Evolutionary conservation across 2,329 filamentous ascomycete genomes (phyloP), one percentile per base, ranked within the genome.

Genomic region (Cephalotrichum gorgonifer): DNA sequence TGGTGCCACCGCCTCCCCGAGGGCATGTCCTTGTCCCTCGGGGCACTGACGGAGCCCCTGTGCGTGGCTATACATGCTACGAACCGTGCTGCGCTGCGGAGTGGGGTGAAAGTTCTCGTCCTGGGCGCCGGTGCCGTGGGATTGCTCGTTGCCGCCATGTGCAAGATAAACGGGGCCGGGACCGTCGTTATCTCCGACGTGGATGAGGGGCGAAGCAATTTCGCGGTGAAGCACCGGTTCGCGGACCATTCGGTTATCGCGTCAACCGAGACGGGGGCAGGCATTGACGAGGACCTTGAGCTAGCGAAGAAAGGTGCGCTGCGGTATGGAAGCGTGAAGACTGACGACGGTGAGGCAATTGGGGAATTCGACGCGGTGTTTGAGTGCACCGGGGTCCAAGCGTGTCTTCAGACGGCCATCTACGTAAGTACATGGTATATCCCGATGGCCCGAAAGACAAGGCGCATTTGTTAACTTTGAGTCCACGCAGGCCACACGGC

Each of bases 351-450:
- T 8, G 60, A 68, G 54, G 70, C 75, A 12, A 72, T 86, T 52
- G 78, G 70, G 0, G 81, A 87, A 58, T 75, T 86, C 0, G 75
- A 79, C 46, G 77, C 78, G 2, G 83, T 85, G 2, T 88, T 85
- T 58, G 86, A 90, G 66, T 89, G 85, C 60, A 90, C 86, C 0
- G 86, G 86, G 8, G 85, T 88, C 22, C 85, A 87, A 60, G 78
- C 79, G 0, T 90, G 85, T 57, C 72, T 88, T 56, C 86, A 90
- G 62, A 79, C 80, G 6, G 76, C 82, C 4, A 88, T 90, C 49
- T 90, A 86, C 57, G 75, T 76, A 54, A 62, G 70, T 64, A 39
- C n/a, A n/a, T 22, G 6, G 6, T 23, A 22, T 22, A 15, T 42
- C 33, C 14, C 11, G 11, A 3, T 31, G 4, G 3, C 30, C 30